These are phyloP conservation scores for Pythium vanterpoolii DNA, from an alignment of 352 stramenopile genomes.

Conservation along the genomic window DNA sequence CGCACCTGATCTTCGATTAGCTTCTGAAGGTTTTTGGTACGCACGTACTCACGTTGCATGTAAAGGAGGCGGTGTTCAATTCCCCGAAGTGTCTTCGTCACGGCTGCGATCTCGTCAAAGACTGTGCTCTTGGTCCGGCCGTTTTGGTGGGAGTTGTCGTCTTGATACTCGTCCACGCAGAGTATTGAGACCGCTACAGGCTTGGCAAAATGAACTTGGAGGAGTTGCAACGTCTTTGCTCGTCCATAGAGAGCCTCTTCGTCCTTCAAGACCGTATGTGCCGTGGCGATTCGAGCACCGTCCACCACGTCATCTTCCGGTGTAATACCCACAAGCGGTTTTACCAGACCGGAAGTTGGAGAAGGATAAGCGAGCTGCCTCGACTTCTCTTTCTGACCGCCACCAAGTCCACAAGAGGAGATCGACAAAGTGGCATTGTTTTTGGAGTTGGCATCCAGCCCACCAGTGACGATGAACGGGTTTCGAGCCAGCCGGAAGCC, in stretches of 20 bases:
- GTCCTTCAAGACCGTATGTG: slow-evolving; percentile 33
- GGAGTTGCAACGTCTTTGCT: background rate
- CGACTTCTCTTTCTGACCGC: background rate
- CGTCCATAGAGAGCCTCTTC: slow-evolving; percentile 52
- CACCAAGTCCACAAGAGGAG: background rate
- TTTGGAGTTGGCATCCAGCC: slow-evolving; percentile 23
- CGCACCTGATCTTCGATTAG: slow-evolving; percentile 13
- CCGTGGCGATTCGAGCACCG: slow-evolving; percentile 30
- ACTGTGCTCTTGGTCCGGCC: background rate
- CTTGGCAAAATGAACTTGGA: slow-evolving; percentile 3
- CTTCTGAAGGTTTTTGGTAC: background rate
- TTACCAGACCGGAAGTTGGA: slow-evolving; percentile 30
- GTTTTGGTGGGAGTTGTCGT: background rate
- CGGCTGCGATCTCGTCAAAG: slow-evolving; percentile 12
- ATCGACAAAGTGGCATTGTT: background rate
- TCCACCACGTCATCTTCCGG: slow-evolving; percentile 46
- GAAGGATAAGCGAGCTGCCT: background rate
- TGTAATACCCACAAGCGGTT: slow-evolving; percentile 44
- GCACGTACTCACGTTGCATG: slow-evolving; percentile 1
- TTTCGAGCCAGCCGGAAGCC: slow-evolving; percentile 52
- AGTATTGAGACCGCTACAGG: background rate
- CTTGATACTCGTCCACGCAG: background rate
- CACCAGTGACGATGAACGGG: slow-evolving; percentile 41
- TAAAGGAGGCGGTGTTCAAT: background rate
- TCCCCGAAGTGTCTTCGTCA: background rate